These are phyloP conservation scores for Microbotryum intermedium DNA, from an alignment of 1,284 basidiomycete genomes.

Conservation along the genomic window DNA sequence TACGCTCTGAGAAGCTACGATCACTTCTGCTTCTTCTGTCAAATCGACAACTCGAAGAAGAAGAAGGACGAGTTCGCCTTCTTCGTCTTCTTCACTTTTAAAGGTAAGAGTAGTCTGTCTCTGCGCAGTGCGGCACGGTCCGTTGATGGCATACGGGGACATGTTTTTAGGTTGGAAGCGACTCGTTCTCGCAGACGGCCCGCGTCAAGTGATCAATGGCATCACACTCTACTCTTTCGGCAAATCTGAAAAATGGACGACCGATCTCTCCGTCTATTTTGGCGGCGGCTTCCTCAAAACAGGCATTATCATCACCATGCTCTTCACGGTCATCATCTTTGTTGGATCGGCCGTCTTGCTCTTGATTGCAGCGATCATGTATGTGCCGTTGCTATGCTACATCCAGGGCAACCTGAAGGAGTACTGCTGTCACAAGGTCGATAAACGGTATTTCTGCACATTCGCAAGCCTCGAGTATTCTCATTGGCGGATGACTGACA, in stretches of 20 bases:
- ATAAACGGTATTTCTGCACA: conserved; percentile 56
- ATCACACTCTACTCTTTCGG: conserved; percentile 88
- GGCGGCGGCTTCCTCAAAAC: conserved; percentile 36
- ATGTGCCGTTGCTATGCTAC: conserved; percentile 84
- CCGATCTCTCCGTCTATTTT: conserved; percentile 55
- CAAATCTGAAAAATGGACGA: conserved; percentile 59
- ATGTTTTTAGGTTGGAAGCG: conserved; percentile 80
- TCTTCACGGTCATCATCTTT: conserved; percentile 85
- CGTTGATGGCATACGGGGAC: neutral
- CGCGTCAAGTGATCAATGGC: conserved; percentile 92
- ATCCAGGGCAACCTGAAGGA: conserved; percentile 67
- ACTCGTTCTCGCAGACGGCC: conserved; percentile 85
- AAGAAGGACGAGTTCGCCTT: conserved; percentile 87
- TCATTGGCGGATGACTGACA: neutral
- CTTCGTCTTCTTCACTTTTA: conserved; percentile 99
- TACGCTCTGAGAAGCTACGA: conserved; percentile 75
- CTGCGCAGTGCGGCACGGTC: neutral
- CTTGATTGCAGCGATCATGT: conserved; percentile 73
- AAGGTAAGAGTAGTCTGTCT: conserved; percentile 54
- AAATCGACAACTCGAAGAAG: conserved; percentile 92
- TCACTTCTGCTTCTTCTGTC: conserved; percentile 95
- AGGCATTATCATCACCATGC: conserved; percentile 60
- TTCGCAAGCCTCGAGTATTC: neutral
- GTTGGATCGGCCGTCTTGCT: conserved; percentile 71
- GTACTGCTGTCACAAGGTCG: conserved; percentile 97